These are phyloP conservation scores for Pleurotus pulmonarius DNA, from an alignment of 768 basidiomycete genomes.

Conservation along the genomic window DNA sequence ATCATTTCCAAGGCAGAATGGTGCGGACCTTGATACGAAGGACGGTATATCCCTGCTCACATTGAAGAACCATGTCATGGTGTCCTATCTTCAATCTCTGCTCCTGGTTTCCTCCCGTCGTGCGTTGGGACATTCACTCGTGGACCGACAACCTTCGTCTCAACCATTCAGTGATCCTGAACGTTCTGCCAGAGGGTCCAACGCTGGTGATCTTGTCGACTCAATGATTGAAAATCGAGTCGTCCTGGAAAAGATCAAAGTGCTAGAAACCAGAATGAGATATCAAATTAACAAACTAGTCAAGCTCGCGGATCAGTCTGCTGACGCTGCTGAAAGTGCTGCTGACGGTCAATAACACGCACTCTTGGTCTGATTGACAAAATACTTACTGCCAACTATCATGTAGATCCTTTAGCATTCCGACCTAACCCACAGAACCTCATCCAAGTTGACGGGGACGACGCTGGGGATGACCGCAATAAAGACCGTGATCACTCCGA, in stretches of 20 bases:
- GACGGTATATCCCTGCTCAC: constrained; percentile 91
- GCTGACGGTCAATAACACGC: constrained; percentile 52
- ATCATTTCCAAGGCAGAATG: constrained; percentile 17
- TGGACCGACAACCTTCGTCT: constrained; percentile 42
- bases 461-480: constrained; percentile 26
- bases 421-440: constrained; percentile 85
- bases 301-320: constrained; percentile 60
- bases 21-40: constrained; percentile 40
- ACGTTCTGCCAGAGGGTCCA: constrained; percentile 51
- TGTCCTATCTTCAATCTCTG: constrained; percentile 85
- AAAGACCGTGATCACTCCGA: constrained; percentile 17
- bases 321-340: constrained; percentile 34
- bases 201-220: constrained; percentile 75
- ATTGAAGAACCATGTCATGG: constrained; percentile 77
- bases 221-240: constrained; percentile 76
- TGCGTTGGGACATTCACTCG: constrained; percentile 60
- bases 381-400: not conserved
- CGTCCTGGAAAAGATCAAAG: constrained; percentile 84
- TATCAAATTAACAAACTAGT: constrained; percentile 98
- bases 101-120: constrained; percentile 71
- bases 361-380: too few relatives aligned
- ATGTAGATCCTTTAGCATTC: constrained; percentile 85
- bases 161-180: constrained; percentile 49
- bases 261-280: constrained; percentile 80
- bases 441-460: constrained; percentile 32